Conservation (phyloP, 169 alveolate genomes). For the Neospora caninum region DNA sequence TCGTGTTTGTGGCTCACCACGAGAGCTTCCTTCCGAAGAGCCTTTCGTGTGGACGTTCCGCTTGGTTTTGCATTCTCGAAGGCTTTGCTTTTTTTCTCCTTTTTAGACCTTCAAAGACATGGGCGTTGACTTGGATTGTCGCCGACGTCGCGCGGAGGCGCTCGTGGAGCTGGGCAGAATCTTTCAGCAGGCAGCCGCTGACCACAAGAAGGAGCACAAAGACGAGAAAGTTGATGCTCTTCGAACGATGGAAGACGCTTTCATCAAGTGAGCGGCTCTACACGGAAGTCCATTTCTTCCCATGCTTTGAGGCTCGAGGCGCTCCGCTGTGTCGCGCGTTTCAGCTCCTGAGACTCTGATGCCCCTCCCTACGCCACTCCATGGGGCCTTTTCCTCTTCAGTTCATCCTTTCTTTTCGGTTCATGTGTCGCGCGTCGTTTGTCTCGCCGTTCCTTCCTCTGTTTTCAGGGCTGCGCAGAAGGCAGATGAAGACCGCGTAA, state of each 20-base stretch:
- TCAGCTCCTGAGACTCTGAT: no score
- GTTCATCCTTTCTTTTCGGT: no score
- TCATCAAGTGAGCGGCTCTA: slow-evolving; percentile 32
- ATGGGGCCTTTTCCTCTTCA: no score
- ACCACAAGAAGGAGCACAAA: slow-evolving; percentile 52
- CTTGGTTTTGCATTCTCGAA: no score
- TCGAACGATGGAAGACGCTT: slow-evolving; percentile 64
- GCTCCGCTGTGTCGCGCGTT: background rate
- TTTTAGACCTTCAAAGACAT: slow-evolving; percentile 79
- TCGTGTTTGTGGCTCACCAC: no score
- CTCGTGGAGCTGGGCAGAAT: slow-evolving; percentile 83
- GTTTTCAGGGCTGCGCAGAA: slow-evolving; percentile 56
- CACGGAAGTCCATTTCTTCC: background rate
- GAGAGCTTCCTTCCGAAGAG: no score
- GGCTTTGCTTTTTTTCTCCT: no score
- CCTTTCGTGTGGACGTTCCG: no score
- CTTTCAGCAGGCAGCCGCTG: slow-evolving; percentile 81
- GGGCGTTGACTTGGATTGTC: slow-evolving; percentile 84
- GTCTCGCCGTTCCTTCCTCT: no score
- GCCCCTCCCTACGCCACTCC: no score
- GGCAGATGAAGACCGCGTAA: slow-evolving; percentile 60
- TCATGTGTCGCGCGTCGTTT: no score
- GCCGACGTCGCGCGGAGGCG: slow-evolving; percentile 88
- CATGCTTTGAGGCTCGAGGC: background rate
- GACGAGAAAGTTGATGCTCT: slow-evolving; percentile 61